Conservation (phyloP, 371 early-diverging fungal genomes). For the Smittium mucronatum region DNA sequence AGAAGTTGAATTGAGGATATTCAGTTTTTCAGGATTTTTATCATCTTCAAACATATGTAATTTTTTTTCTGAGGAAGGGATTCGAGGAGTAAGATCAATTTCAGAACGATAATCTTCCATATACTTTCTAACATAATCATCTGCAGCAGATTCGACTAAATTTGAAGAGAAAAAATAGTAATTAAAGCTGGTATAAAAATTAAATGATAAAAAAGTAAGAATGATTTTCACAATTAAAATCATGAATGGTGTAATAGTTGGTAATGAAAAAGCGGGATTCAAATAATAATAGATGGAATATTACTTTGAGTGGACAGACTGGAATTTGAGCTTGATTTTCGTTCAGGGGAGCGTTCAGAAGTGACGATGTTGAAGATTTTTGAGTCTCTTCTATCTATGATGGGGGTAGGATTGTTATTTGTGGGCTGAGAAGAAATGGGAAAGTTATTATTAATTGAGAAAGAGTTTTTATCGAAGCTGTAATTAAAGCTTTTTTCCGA, state of each 20-base stretch:
- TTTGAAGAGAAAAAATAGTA: too few relatives aligned
- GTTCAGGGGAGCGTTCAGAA: not conserved
- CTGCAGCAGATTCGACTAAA: conserved; percentile 1
- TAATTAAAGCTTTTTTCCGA: not conserved
- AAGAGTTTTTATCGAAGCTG: not conserved
- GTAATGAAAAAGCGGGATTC: not conserved
- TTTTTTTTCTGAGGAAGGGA: too few relatives aligned
- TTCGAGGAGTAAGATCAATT: too few relatives aligned
- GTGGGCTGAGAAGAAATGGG: not conserved
- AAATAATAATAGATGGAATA: not conserved
- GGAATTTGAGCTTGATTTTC: not conserved
- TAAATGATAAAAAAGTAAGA: too few relatives aligned
- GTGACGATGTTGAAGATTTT: not conserved
- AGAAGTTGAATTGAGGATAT: too few relatives aligned
- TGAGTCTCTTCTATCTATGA: too few relatives aligned
- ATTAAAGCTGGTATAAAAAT: too few relatives aligned
- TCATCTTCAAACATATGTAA: too few relatives aligned
- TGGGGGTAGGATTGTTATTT: not conserved
- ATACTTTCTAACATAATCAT: not conserved
- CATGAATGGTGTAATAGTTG: not conserved
- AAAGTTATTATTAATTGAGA: not conserved
- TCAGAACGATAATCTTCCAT: too few relatives aligned
- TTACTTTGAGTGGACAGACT: not conserved
- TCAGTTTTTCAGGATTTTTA: too few relatives aligned
- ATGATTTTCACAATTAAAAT: too few relatives aligned